Evolutionary conservation across 1,139 yeast species (phyloP).

Genomic region (Yamadazyma sp.): DNA sequence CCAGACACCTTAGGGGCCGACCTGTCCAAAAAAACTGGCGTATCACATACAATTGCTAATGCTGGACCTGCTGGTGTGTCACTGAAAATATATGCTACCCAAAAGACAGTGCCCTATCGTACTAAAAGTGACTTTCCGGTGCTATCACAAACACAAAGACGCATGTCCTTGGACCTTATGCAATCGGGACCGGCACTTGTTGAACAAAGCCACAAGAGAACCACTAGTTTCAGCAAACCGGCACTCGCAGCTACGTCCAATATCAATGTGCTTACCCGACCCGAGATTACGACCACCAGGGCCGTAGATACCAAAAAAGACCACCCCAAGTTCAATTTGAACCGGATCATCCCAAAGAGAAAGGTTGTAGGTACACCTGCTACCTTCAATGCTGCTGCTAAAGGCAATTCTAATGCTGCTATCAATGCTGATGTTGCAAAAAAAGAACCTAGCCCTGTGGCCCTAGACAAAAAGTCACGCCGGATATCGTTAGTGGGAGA

Average conservation of each 20-base stretch:
- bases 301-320: background rate
- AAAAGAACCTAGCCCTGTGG: background rate
- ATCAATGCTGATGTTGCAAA: too few relatives aligned
- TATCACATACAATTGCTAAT: background rate
- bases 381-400: background rate
- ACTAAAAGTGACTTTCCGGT: constrained; percentile 19
- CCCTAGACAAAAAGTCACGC: constrained; percentile 14
- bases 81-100: too few relatives aligned
- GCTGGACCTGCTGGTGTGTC: background rate
- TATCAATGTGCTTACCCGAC: constrained; percentile 35
- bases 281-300: constrained; percentile 15
- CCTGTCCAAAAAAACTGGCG: too few relatives aligned
- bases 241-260: constrained; percentile 33
- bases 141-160: constrained; percentile 24
- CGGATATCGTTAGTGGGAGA: constrained; percentile 41
- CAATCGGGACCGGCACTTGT: constrained; percentile 16
- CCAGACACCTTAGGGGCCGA: too few relatives aligned
- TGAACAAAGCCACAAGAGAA: constrained; percentile 9
- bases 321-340: constrained; percentile 10
- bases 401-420: too few relatives aligned
- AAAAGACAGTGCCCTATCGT: background rate
- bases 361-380: background rate
- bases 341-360: constrained; percentile 14
- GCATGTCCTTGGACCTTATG: constrained; percentile 36
- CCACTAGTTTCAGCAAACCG: constrained; percentile 27